Evolutionary conservation across 2,329 filamentous ascomycete species (phyloP), one percentile per base, ranked within the genome.

Genomic region (Colletotrichum lindemuthianum): DNA sequence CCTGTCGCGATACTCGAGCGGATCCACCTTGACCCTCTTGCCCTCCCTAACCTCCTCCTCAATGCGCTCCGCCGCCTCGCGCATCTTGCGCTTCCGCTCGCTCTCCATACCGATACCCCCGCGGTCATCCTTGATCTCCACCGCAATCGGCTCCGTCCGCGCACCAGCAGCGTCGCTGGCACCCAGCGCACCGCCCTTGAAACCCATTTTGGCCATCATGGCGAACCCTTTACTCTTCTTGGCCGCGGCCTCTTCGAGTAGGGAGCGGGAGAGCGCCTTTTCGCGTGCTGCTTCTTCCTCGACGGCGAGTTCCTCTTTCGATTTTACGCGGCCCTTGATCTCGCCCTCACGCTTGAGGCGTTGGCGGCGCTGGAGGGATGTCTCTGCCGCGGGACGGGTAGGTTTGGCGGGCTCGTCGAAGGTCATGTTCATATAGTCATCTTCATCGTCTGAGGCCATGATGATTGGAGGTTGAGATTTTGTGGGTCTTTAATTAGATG

Each of bases 171-270:
- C 77, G 8, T 78, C 78, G n/a, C 82, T 80, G 69, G 86, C 88
- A 1, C 96, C 96, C 3, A 98, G 81, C 0, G 88, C 85, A 40
- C 87, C 88, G 32, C 94, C 93, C 63, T 88, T 90, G 80, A 96
- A 99, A 1, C 96, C 96, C 84, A 99, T 92, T 77, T 92, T 95
- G 24, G 92, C 90, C 94, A 99, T 97, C 93, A 99, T 97, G 69
- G 92, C 88, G 67, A 96, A 88, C 2, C 95, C 96, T 74, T 97
- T 98, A 79, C 90, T 96, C 70, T 85, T 86, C 53, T 87, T 84
- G 13, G 84, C 79, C 13, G 76, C 76, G 6, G 81, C 77, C 43
- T 79, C 75, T 16, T 89, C 86, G 7, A 97, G 81, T 52, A 96
- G 82, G 6, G 90, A 92, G n/a, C 81, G 91, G 5, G 89, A 85